Evolutionary conservation across 2,329 filamentous ascomycete genomes (phyloP).

Genomic region (Metarhizium rileyi): DNA sequence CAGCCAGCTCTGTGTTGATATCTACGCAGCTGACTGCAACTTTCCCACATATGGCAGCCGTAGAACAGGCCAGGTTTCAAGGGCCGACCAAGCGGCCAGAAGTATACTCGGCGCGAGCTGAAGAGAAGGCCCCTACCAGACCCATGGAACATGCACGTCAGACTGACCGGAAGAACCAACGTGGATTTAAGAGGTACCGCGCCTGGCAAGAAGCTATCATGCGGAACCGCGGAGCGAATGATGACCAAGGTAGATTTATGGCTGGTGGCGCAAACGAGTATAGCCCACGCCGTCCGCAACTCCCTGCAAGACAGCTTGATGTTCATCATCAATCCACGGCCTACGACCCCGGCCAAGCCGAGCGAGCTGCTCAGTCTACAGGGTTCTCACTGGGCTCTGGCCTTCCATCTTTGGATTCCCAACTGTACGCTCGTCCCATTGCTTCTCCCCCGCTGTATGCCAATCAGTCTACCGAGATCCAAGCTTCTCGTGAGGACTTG

Average conservation of each 20-base stretch:
- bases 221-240: slow-evolving; percentile 17
- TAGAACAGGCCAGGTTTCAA: slow-evolving; percentile 3
- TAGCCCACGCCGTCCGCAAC: slow-evolving; percentile 1
- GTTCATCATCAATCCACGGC: slow-evolving; percentile 3
- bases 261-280: slow-evolving; percentile 7
- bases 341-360: slow-evolving; percentile 3
- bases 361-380: slow-evolving; percentile 2
- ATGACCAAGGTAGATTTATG: slow-evolving; percentile 11
- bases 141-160: slow-evolving; percentile 11
- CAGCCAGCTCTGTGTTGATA: slow-evolving; percentile 11
- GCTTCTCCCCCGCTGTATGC: background rate
- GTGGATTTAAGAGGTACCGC: slow-evolving; percentile 38
- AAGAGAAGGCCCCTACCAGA: slow-evolving; percentile 13
- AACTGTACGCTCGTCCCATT: slow-evolving; percentile 2
- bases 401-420: slow-evolving; percentile 2
- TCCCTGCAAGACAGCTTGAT: slow-evolving; percentile 3
- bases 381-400: slow-evolving; percentile 5
- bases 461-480: background rate
- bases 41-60: background rate
- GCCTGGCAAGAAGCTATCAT: slow-evolving; percentile 31
- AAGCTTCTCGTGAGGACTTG: slow-evolving; percentile 15
- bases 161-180: slow-evolving; percentile 26
- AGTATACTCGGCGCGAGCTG: background rate
- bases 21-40: slow-evolving; percentile 8
- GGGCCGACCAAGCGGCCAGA: background rate